phyloP scores from a whole-genome alignment of 768 basidiomycete species.

The Lactarius vividus region DNA sequence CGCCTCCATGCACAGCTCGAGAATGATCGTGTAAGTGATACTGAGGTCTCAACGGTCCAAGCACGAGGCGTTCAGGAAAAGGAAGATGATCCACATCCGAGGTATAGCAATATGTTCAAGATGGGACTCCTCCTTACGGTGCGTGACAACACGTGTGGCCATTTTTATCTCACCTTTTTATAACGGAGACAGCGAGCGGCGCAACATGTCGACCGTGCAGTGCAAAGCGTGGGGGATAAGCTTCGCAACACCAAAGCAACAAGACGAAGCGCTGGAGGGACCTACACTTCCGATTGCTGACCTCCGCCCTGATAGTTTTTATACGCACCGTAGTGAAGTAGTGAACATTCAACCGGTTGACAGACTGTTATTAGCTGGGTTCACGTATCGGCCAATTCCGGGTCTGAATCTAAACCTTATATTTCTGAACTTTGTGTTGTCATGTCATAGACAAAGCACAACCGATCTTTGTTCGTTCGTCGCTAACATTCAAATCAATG shows the following conservation, averaged over 20 bases:
- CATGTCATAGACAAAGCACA: background rate
- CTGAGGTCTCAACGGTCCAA: background rate
- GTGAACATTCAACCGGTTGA: background rate
- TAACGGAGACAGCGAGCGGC: constrained; percentile 7
- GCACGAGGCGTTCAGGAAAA: background rate
- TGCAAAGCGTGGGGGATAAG: constrained; percentile 10
- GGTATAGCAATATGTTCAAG: constrained; percentile 22
- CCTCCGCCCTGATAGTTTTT: background rate
- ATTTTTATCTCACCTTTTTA: background rate
- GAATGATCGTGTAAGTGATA: background rate
- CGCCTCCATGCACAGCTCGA: background rate
- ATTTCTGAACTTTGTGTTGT: constrained; percentile 18
- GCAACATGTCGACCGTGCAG: constrained; percentile 17
- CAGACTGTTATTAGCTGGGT: background rate
- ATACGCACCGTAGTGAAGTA: background rate
- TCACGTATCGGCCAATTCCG: constrained; percentile 2
- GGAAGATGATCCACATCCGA: background rate
- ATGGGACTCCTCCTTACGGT: constrained; percentile 24
- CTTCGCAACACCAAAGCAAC: constrained; percentile 11
- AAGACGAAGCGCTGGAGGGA: background rate
- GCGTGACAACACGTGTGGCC: background rate
- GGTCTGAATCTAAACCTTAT: constrained; percentile 17
- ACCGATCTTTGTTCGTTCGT: constrained; percentile 3
- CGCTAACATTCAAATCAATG: constrained; percentile 31
- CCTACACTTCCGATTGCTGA: constrained; percentile 1